phyloP scores from a whole-genome alignment of 2,329 filamentous ascomycete genomes.

The Akanthomyces muscarius region DNA sequence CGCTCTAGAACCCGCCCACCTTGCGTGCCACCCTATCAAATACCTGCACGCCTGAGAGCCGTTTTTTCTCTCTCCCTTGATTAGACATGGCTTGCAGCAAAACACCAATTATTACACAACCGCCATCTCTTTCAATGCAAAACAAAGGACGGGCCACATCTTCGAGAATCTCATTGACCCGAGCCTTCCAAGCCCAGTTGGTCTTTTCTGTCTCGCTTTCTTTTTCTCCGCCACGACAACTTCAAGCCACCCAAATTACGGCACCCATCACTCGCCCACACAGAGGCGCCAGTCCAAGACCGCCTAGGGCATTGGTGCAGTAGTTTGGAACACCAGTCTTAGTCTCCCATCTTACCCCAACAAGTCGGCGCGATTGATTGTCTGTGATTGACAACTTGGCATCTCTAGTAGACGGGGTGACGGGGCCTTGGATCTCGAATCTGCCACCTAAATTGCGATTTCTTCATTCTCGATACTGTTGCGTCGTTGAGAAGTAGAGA shows the following conservation, averaged over 20 bases:
- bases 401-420: too few relatives aligned
- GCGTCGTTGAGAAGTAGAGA: neutral
- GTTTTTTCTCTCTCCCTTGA: neutral
- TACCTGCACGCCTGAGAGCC: neutral
- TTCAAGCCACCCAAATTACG: constrained; percentile 5
- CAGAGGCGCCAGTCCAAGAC: neutral
- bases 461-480: neutral
- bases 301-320: neutral
- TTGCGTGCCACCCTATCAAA: constrained; percentile 1
- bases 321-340: constrained; percentile 8
- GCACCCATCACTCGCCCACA: neutral
- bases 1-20: neutral
- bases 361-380: neutral
- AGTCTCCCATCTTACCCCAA: neutral
- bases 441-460: neutral
- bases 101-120: constrained; percentile 2
- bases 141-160: neutral
- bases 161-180: neutral
- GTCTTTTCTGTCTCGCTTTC: neutral
- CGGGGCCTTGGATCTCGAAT: too few relatives aligned
- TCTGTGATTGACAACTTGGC: too few relatives aligned
- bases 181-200: neutral
- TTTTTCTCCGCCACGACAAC: neutral
- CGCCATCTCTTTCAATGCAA: neutral
- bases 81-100: constrained; percentile 5